A percentile compares a stretch with the other conserved stretches of the same genome.
Evolutionary conservation across 768 basidiomycete species (phyloP).

Genomic region (Hypholoma sublateritium): DNA sequence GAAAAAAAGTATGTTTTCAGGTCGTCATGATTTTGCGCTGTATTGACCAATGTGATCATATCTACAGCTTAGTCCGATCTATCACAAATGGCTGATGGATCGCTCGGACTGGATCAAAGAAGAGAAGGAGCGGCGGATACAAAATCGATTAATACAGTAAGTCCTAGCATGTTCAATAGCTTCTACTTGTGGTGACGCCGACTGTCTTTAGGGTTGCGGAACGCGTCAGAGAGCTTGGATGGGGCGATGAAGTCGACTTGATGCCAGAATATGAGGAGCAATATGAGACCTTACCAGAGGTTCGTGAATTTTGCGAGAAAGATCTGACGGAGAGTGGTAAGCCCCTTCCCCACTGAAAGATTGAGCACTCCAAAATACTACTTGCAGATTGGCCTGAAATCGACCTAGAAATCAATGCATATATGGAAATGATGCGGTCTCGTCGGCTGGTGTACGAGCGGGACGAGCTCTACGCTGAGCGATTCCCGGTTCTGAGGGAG

Average conservation of each 20-base stretch:
- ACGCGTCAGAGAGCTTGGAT: not conserved
- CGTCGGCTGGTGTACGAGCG: not conserved
- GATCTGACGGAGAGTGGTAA: not conserved
- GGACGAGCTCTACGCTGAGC: not conserved
- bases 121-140: no score
- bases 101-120: no score
- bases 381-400: not conserved
- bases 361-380: not conserved
- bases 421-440: not conserved
- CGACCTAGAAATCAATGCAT: not conserved
- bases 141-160: not conserved
- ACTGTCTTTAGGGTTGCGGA: not conserved
- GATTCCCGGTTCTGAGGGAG: not conserved
- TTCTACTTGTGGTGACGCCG: not conserved
- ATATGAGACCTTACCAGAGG: not conserved
- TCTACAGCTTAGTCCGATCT: no score
- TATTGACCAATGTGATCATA: no score
- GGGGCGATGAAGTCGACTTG: not conserved
- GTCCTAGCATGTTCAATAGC: not conserved
- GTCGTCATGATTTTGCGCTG: no score
- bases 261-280: not conserved
- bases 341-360: no score
- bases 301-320: not conserved
- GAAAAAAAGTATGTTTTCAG: no score
- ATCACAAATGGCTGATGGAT: no score